Conservation (phyloP, 192 early-diverging fungal species). For the Rhizophagus clarus region DNA sequence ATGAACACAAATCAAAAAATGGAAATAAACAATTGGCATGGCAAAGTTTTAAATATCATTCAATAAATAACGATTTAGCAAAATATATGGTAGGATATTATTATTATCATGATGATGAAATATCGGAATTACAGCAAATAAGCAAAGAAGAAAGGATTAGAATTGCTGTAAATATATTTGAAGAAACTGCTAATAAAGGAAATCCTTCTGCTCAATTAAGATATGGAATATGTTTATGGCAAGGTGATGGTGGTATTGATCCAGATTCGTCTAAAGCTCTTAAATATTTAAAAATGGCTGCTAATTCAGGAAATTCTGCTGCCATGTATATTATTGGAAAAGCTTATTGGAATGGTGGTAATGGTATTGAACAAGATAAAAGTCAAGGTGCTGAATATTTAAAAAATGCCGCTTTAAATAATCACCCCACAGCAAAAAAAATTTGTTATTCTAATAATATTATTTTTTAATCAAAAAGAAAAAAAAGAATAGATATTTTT, state of each 20-base stretch:
- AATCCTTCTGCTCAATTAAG: conserved; percentile 20
- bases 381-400: conserved; percentile 21
- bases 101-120: not conserved
- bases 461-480: too few relatives aligned
- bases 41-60: conserved; percentile 3
- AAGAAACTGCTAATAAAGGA: conserved; percentile 20
- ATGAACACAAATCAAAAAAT: not conserved
- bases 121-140: not conserved
- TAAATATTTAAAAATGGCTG: conserved; percentile 15
- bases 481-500: too few relatives aligned
- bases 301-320: conserved; percentile 2
- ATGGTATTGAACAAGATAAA: not conserved
- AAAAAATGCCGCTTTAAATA: conserved; percentile 13
- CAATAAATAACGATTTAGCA: not conserved
- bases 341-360: conserved; percentile 9
- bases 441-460: conserved; percentile 14
- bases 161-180: not conserved
- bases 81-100: conserved; percentile 22
- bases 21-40: conserved; percentile 11
- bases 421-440: not conserved
- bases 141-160: not conserved
- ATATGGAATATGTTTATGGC: conserved; percentile 21
- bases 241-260: not conserved
- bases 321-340: conserved; percentile 28
- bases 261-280: not conserved